These are phyloP conservation scores for Harringtonia aguacate DNA, from an alignment of 2,329 filamentous ascomycete species.

Conservation along the genomic window DNA sequence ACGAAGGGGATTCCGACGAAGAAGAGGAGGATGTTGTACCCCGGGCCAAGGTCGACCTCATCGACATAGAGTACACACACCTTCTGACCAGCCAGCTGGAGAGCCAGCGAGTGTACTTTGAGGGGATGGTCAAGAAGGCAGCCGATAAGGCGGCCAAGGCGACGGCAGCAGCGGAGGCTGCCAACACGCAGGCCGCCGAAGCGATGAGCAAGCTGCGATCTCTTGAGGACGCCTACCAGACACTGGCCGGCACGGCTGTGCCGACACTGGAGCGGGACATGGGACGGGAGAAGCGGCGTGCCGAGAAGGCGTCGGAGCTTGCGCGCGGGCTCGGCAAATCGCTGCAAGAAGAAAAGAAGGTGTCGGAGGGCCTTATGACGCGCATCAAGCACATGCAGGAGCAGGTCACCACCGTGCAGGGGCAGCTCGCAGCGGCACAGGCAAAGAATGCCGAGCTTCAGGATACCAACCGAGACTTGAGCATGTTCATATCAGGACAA, in stretches of 20 bases:
- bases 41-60: slow-evolving; percentile 58
- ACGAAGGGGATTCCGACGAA: slow-evolving; percentile 8
- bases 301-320: slow-evolving; percentile 62
- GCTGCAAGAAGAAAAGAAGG: slow-evolving; percentile 76
- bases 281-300: slow-evolving; percentile 55
- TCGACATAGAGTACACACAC: slow-evolving; percentile 90
- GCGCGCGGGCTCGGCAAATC: slow-evolving; percentile 66
- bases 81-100: slow-evolving; percentile 88
- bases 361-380: slow-evolving; percentile 70
- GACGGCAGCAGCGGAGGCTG: slow-evolving; percentile 53
- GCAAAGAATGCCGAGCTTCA: slow-evolving; percentile 61
- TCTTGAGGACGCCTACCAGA: slow-evolving; percentile 43
- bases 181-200: slow-evolving; percentile 37
- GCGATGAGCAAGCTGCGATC: slow-evolving; percentile 37
- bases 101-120: slow-evolving; percentile 85
- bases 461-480: slow-evolving; percentile 79
- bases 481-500: slow-evolving; percentile 76
- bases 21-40: slow-evolving; percentile 52
- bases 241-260: slow-evolving; percentile 45
- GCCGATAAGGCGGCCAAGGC: slow-evolving; percentile 81
- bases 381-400: slow-evolving; percentile 66
- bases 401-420: slow-evolving; percentile 46
- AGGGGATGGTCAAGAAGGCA: slow-evolving; percentile 80
- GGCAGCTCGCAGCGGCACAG: slow-evolving; percentile 45
- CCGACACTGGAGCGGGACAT: slow-evolving; percentile 63